Evolutionary conservation across 441 rosid genomes (phyloP).

Genomic region (Erysimum cheiri): DNA sequence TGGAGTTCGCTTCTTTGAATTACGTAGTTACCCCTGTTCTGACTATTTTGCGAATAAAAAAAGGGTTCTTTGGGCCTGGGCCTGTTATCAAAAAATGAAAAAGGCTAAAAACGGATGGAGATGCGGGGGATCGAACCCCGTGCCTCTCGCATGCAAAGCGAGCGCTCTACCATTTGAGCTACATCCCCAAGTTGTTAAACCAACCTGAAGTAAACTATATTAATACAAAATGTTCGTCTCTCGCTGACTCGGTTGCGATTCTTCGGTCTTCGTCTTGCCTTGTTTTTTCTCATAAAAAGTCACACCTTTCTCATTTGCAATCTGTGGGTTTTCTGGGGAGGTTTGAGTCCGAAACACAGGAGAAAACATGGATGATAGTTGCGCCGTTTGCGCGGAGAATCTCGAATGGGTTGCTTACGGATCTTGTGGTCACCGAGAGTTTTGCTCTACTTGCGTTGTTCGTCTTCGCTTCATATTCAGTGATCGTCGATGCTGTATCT

Average conservation of each 20-base stretch:
- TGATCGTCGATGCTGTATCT: conserved; percentile 88
- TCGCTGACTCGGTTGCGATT: too few species aligned
- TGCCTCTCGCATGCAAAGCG: conserved; percentile 96
- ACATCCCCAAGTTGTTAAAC: conserved; percentile 54
- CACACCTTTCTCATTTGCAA: background rate
- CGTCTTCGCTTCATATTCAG: conserved; percentile 89
- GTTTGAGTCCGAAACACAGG: background rate
- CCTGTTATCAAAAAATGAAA: background rate
- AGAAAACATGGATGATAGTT: conserved; percentile 82
- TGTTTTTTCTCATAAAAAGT: too few species aligned
- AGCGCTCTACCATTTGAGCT: conserved; percentile 96
- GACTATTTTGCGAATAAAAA: background rate
- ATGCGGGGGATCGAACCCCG: conserved; percentile 92
- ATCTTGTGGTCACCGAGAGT: conserved; percentile 86
- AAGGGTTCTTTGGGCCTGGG: background rate
- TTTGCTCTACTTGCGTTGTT: conserved; percentile 90
- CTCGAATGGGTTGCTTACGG: conserved; percentile 97
- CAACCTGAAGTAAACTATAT: too few species aligned
- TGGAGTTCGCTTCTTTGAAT: background rate
- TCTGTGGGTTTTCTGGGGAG: background rate
- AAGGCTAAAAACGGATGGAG: conserved; percentile 39
- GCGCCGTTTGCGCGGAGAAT: conserved; percentile 91
- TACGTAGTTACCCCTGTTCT: background rate
- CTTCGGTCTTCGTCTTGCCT: too few species aligned
- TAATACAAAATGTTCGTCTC: too few species aligned